Base-by-base conservation (phyloP, 106 monocot genomes). In the Chionographis japonica region DNA sequence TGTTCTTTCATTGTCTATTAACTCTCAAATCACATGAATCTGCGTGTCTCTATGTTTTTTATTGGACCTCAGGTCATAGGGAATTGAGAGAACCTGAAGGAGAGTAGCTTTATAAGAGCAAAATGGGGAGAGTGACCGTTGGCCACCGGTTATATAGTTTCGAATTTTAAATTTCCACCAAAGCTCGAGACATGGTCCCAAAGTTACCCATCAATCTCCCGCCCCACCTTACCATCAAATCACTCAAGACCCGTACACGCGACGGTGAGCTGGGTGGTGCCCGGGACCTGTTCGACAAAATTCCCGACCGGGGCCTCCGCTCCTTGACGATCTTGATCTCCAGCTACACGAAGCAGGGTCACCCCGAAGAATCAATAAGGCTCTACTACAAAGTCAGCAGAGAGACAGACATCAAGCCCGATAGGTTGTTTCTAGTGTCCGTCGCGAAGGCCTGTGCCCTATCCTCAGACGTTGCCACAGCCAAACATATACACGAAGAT, bases 231-330 rank as follows among this genome's bases (percentile, higher is more conserved):
- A 46, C 18, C 20, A 52, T 63, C 61, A 58, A 73, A 41, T 74
- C 78, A 42, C 59, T 85, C 17, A 68, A 61, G 40, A 16, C 27
- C 6, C 63, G 66, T 42, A 8, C 87, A 12, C 60, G 54, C 20
- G 41, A 68, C 13, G 86, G 86, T 9, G 65, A 82, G 3, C 68
- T 91, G 38, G 19, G 56, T 3, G 36, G 20, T 54, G 90, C 90
- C 18, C 81, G 81, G 4, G 14, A 73, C 3, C 73, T 87, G 74
- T 84, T 87, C 36, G 86, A 91, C 63, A 68, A 68, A 79, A 79
- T 79, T 81, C 81, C 81, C 46, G n/a, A 81, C 12, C 86, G 76
- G 41, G 83, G 84, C 43, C 56, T 83, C 16, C 81, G 76, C 61
- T 55, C 69, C 3, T 67, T 77, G 60, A 84, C 90, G 7, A 13